phyloP scores from a whole-genome alignment of 306 rosid species.

The Cajanus cajan region DNA sequence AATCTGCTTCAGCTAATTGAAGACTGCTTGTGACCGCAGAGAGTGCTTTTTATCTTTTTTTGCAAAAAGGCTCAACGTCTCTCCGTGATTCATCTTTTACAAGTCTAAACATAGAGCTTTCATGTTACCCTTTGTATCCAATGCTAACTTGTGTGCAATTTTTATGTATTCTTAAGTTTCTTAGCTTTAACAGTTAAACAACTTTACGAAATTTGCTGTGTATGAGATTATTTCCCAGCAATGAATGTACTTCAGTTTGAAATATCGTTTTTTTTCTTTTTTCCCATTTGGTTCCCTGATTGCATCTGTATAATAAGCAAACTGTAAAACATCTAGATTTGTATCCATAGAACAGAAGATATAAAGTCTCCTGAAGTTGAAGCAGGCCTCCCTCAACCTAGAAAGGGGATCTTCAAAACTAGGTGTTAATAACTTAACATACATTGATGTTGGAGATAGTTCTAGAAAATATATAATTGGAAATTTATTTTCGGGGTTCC shows the following conservation, averaged over 20 bases:
- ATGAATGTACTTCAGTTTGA: neutral
- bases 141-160: neutral
- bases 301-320: neutral
- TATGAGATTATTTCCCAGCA: neutral
- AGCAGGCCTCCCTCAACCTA: neutral
- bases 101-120: neutral
- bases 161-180: neutral
- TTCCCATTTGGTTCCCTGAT: neutral
- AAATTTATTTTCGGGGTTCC: neutral
- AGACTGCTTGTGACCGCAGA: constrained; percentile 25
- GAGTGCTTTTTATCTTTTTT: constrained; percentile 10
- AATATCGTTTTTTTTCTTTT: neutral
- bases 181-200: neutral
- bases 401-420: neutral
- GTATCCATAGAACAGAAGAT: neutral
- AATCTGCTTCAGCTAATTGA: constrained; percentile 15
- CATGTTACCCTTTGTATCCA: constrained; percentile 16
- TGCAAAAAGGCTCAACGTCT: constrained; percentile 2
- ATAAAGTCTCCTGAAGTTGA: neutral
- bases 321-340: neutral
- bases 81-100: constrained; percentile 26
- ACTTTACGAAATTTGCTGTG: neutral
- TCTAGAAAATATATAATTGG: neutral
- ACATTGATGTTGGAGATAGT: neutral
- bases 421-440: neutral